phyloP scores from a whole-genome alignment of 176 grass and related monocot genomes.

The Pontederia paniculata region DNA sequence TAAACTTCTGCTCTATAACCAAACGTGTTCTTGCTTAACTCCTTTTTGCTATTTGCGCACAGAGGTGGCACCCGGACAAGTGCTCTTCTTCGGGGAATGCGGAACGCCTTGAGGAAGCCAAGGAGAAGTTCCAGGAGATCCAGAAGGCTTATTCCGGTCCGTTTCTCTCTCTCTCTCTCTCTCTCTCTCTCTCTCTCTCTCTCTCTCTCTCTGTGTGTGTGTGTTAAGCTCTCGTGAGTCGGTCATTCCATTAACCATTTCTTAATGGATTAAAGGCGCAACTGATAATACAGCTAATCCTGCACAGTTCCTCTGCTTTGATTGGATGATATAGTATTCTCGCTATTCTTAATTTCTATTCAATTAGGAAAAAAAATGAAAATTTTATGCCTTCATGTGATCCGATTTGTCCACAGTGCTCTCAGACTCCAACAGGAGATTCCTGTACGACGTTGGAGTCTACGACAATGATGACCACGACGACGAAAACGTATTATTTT shows the following conservation, averaged over 20 bases:
- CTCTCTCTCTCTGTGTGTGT: conserved; percentile 14
- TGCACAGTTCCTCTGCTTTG: too few relatives aligned
- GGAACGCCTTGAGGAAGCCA: conserved; percentile 57
- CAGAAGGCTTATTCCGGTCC: conserved; percentile 81
- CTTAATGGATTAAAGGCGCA: too few relatives aligned
- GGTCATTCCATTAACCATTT: background rate
- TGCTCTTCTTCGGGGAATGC: conserved; percentile 51
- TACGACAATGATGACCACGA: conserved; percentile 67
- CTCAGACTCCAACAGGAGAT: conserved; percentile 76
- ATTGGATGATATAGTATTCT: too few relatives aligned
- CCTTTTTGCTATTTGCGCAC: conserved; percentile 2
- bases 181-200: conserved; percentile 11
- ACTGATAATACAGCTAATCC: too few relatives aligned
- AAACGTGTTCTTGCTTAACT: background rate
- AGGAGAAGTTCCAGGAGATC: conserved; percentile 97
- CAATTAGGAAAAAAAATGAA: background rate
- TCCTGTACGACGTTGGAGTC: conserved; percentile 81
- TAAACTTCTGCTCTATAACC: too few relatives aligned
- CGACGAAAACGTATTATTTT: conserved; percentile 22
- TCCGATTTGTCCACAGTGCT: conserved; percentile 55
- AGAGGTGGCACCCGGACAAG: conserved; percentile 96
- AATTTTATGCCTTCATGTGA: background rate
- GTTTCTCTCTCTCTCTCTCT: background rate
- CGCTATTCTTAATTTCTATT: background rate
- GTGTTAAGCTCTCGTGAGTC: conserved; percentile 12